Evolutionary conservation across 768 basidiomycete genomes (phyloP).

Genomic region (Hydnum rufescens): DNA sequence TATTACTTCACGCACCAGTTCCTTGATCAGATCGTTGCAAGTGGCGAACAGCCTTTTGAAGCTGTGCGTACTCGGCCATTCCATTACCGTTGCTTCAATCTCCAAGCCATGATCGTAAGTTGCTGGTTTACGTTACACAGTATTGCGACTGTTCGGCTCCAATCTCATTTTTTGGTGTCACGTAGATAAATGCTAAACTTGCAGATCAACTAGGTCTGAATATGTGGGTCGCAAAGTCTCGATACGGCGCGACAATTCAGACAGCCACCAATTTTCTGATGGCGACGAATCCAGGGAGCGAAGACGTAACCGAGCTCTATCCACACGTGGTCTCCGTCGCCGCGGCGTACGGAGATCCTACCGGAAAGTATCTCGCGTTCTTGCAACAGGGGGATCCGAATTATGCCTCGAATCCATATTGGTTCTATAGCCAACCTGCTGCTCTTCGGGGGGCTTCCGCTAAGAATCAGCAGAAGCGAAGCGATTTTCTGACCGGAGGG

Average conservation of each 20-base stretch:
- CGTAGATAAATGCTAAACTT: slow-evolving; percentile 13
- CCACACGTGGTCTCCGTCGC: slow-evolving; percentile 31
- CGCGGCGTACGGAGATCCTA: slow-evolving; percentile 38
- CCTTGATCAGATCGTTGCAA: slow-evolving; percentile 14
- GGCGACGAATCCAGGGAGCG: slow-evolving; percentile 7
- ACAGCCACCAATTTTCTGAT: slow-evolving; percentile 16
- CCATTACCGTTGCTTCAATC: slow-evolving; percentile 18
- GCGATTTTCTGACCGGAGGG: no score
- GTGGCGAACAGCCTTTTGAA: slow-evolving; percentile 18
- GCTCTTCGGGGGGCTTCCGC: neutral
- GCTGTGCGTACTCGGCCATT: slow-evolving; percentile 14
- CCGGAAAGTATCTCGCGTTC: slow-evolving; percentile 32
- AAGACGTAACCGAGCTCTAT: slow-evolving; percentile 1
- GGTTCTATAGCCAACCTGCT: neutral
- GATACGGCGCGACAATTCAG: slow-evolving; percentile 13
- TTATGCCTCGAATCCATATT: neutral
- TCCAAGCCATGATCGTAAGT: slow-evolving; percentile 13
- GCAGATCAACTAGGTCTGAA: slow-evolving; percentile 14
- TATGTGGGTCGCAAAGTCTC: slow-evolving; percentile 14
- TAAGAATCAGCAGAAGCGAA: neutral
- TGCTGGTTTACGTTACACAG: no score
- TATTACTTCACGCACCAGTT: slow-evolving; percentile 14
- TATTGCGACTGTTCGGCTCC: neutral
- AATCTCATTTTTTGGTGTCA: neutral
- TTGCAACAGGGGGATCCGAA: slow-evolving; percentile 14